phyloP scores from a whole-genome alignment of 106 monocot genomes.

The Xerophyta viscosa region DNA sequence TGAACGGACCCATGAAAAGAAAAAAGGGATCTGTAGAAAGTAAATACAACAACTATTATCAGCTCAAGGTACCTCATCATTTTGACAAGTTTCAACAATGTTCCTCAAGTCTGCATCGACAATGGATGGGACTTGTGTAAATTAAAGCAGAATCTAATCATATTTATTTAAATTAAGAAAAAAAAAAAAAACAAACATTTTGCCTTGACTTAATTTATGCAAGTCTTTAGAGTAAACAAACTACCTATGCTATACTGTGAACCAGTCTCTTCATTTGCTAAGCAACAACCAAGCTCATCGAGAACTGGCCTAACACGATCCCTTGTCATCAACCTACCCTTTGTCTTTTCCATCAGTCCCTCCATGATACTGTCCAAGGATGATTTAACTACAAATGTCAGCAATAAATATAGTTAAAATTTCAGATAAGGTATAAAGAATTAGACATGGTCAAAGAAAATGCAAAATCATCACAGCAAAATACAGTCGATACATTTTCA shows the following conservation, averaged over 20 bases:
- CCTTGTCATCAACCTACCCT: constrained; percentile 46
- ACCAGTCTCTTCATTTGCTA: constrained; percentile 27
- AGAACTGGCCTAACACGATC: constrained; percentile 50
- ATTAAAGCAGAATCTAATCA: no score
- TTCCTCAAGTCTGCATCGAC: constrained; percentile 49
- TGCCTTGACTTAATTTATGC: background rate
- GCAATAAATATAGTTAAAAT: no score
- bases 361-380: constrained; percentile 66
- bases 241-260: constrained; percentile 47
- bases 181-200: no score
- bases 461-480: no score
- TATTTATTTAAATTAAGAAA: no score
- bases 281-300: constrained; percentile 47
- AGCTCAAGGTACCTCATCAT: constrained; percentile 57
- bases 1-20: background rate
- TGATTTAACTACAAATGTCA: constrained; percentile 32
- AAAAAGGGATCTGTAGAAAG: background rate
- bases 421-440: no score
- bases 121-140: no score
- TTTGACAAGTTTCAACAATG: constrained; percentile 52
- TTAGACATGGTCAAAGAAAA: no score
- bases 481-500: no score
- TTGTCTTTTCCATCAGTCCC: constrained; percentile 44
- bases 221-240: background rate
- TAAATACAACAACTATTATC: background rate